These are phyloP conservation scores for Nicotiana sylvestris DNA, from an alignment of 257 asterid genomes.

Conservation along the genomic window DNA sequence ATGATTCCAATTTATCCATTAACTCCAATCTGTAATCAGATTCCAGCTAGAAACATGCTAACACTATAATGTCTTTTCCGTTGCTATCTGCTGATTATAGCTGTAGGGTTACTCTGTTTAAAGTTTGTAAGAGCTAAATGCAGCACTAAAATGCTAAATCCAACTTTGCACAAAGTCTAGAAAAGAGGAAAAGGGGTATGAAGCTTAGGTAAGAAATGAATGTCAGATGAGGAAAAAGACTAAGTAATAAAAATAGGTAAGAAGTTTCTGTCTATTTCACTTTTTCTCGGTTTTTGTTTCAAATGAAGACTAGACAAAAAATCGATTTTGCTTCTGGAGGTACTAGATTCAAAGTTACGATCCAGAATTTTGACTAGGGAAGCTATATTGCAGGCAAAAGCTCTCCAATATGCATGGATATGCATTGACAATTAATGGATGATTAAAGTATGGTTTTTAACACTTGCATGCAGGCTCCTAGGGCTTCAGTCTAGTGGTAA, in stretches of 20 bases:
- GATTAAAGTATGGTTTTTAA: neutral
- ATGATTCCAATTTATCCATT: neutral
- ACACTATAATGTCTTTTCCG: neutral
- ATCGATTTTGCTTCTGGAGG: neutral
- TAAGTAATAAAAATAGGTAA: neutral
- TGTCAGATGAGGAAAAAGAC: neutral
- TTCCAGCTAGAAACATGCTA: neutral
- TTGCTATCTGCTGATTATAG: neutral
- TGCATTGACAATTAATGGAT: neutral
- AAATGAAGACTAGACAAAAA: neutral
- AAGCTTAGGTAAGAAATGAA: constrained; percentile 1
- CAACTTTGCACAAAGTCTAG: neutral
- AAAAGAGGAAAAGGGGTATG: neutral
- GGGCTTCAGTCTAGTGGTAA: no score
- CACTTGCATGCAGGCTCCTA: neutral
- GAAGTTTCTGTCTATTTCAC: neutral
- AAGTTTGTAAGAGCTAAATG: neutral
- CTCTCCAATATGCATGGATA: neutral
- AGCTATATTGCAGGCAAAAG: neutral
- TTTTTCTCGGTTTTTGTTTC: neutral
- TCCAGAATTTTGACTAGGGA: neutral
- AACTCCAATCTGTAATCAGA: neutral
- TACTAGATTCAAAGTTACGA: neutral
- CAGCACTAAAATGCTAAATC: neutral
- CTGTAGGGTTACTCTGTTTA: neutral